These are phyloP conservation scores for Marasmius sp. DNA, from an alignment of 1,284 basidiomycete genomes.

Conservation along the genomic window DNA sequence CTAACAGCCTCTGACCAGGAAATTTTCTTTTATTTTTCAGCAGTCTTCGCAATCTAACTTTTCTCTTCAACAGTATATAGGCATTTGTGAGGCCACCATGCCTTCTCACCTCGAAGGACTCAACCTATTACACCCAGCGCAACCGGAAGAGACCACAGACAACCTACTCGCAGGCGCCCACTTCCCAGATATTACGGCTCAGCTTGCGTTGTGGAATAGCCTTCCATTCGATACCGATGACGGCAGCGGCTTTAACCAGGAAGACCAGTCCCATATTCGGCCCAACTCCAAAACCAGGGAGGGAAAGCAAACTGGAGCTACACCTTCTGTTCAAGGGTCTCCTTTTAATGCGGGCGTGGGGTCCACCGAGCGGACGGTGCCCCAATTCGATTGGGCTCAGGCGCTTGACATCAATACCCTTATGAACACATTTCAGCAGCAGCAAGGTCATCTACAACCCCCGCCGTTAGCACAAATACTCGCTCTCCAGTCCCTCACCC, in stretches of 20 bases:
- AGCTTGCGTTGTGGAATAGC: constrained; percentile 84
- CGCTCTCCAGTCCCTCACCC: constrained; percentile 45
- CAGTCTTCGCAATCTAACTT: background rate
- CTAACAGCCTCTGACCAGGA: background rate
- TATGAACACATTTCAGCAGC: constrained; percentile 51
- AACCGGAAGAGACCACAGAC: constrained; percentile 44
- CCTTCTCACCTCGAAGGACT: constrained; percentile 70
- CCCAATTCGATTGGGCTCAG: constrained; percentile 12
- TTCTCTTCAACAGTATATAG: background rate
- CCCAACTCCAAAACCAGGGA: constrained; percentile 33
- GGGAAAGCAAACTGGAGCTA: constrained; percentile 31
- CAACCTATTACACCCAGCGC: constrained; percentile 65
- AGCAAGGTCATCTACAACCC: constrained; percentile 28
- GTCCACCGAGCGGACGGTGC: constrained; percentile 23
- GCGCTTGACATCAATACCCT: constrained; percentile 56
- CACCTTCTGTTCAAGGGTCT: constrained; percentile 47
- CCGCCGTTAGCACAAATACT: constrained; percentile 68
- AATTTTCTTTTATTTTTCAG: background rate
- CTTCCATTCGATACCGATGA: constrained; percentile 72
- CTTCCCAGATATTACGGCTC: constrained; percentile 74
- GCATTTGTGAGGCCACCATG: constrained; percentile 10
- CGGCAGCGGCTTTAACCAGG: constrained; percentile 45
- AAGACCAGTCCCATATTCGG: constrained; percentile 4
- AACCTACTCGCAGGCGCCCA: constrained; percentile 61
- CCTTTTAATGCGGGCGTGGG: constrained; percentile 54